A percentile compares a stretch with the other conserved stretches of the same genome.
Conservation (phyloP, 2,329 filamentous ascomycete genomes). For the Colletotrichum limetticola region DNA sequence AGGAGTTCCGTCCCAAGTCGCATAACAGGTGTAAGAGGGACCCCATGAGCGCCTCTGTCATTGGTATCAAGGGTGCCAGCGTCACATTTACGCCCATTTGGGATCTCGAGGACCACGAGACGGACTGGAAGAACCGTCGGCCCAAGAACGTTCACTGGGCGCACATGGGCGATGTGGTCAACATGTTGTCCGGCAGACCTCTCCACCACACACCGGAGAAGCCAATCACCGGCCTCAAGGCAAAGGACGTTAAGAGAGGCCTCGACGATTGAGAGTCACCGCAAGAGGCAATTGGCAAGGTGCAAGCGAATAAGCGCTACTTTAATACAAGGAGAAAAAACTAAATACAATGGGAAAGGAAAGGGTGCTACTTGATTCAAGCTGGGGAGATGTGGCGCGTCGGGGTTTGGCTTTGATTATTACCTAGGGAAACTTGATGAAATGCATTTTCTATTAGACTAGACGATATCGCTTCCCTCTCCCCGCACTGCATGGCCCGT, state of each 20-base stretch:
- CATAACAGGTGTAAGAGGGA: constrained; percentile 78
- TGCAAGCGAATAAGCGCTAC: background rate
- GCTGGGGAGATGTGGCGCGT: constrained; percentile 17
- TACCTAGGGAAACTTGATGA: constrained; percentile 28
- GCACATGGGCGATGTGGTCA: constrained; percentile 80
- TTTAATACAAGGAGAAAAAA: constrained; percentile 12
- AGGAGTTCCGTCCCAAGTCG: constrained; percentile 75
- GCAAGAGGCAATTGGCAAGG: background rate
- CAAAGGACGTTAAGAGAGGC: constrained; percentile 72
- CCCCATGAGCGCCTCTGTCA: constrained; percentile 80
- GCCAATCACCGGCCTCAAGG: constrained; percentile 61
- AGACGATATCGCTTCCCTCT: background rate
- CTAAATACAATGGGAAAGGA: constrained; percentile 9
- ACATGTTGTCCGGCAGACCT: constrained; percentile 83
- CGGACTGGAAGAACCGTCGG: constrained; percentile 91
- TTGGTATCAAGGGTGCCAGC: constrained; percentile 90
- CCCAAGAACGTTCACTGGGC: constrained; percentile 90
- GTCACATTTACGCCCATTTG: constrained; percentile 89
- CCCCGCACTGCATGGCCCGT: background rate
- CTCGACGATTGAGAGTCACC: constrained; percentile 27
- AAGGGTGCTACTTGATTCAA: constrained; percentile 18
- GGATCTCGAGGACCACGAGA: constrained; percentile 83
- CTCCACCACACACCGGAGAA: constrained; percentile 60
- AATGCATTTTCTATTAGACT: constrained; percentile 24
- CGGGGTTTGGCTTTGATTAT: constrained; percentile 30